Conservation (phyloP, 768 basidiomycete genomes). For the Suillus bovinus region DNA sequence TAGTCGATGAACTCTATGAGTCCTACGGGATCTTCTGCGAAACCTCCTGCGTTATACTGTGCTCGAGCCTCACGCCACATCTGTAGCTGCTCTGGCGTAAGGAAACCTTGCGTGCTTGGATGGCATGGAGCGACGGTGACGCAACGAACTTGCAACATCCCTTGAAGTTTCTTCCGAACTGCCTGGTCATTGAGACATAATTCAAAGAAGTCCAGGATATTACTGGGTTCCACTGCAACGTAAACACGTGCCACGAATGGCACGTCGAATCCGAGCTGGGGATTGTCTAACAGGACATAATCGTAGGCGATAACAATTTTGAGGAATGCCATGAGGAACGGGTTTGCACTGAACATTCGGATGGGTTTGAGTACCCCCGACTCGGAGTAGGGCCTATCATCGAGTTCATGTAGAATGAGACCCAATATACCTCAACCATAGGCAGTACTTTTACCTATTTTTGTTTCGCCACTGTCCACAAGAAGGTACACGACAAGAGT, state of each 20-base stretch:
- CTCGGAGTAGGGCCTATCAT: constrained; percentile 15
- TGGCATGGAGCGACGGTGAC: background rate
- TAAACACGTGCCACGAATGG: constrained; percentile 18
- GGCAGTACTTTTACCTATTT: constrained; percentile 13
- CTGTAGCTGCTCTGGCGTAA: constrained; percentile 8
- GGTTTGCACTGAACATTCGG: constrained; percentile 12
- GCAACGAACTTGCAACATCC: constrained; percentile 19
- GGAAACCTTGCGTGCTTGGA: background rate
- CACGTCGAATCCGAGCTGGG: constrained; percentile 13
- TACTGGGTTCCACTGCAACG: constrained; percentile 17
- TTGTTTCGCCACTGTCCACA: constrained; percentile 15
- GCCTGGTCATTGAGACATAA: constrained; percentile 14
- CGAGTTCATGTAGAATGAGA: background rate
- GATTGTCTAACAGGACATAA: constrained; percentile 11
- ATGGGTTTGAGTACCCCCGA: constrained; percentile 15
- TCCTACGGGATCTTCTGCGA: constrained; percentile 11
- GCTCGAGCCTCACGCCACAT: constrained; percentile 13
- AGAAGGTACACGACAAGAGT: background rate
- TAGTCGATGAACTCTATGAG: constrained; percentile 18
- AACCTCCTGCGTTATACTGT: background rate
- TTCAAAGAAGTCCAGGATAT: constrained; percentile 5
- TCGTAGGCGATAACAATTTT: constrained; percentile 13
- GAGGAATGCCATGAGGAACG: constrained; percentile 10
- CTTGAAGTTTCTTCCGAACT: constrained; percentile 8
- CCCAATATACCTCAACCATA: background rate